Conservation (phyloP, 2,329 filamentous ascomycete genomes). For the Penicillium verrucosum region DNA sequence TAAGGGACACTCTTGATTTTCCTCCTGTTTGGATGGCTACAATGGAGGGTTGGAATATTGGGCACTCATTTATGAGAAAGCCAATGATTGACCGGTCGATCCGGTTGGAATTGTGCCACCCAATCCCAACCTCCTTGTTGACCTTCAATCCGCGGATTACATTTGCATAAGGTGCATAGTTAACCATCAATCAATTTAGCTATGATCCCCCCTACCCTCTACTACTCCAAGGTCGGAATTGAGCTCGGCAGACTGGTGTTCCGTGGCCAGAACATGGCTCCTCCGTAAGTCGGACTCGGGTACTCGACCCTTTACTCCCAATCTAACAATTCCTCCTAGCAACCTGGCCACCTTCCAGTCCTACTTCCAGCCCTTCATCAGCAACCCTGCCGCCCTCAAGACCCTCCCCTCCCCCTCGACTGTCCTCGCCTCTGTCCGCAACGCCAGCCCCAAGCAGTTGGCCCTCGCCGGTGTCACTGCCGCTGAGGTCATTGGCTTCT, state of each 20-base stretch:
- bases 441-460: constrained; percentile 68
- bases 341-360: constrained; percentile 77
- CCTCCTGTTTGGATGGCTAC: not conserved
- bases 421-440: constrained; percentile 60
- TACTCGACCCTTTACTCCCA: not conserved
- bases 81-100: not conserved
- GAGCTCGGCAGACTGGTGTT: constrained; percentile 88
- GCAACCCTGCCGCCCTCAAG: constrained; percentile 65
- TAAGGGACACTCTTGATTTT: constrained; percentile 51
- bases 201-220: constrained; percentile 79
- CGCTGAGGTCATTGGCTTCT: constrained; percentile 92
- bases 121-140: constrained; percentile 17
- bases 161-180: constrained; percentile 12
- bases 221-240: constrained; percentile 85
- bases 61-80: not conserved
- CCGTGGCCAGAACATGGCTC: constrained; percentile 83
- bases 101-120: not conserved
- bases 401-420: constrained; percentile 54
- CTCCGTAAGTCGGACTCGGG: constrained; percentile 69
- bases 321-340: constrained; percentile 47
- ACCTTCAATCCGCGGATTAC: constrained; percentile 1
- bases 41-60: not conserved
- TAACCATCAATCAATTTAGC: constrained; percentile 52
- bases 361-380: constrained; percentile 75
- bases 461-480: constrained; percentile 70